Evolutionary conservation across 1,284 basidiomycete genomes (phyloP).

Genomic region (Lignosus rhinocerotis): DNA sequence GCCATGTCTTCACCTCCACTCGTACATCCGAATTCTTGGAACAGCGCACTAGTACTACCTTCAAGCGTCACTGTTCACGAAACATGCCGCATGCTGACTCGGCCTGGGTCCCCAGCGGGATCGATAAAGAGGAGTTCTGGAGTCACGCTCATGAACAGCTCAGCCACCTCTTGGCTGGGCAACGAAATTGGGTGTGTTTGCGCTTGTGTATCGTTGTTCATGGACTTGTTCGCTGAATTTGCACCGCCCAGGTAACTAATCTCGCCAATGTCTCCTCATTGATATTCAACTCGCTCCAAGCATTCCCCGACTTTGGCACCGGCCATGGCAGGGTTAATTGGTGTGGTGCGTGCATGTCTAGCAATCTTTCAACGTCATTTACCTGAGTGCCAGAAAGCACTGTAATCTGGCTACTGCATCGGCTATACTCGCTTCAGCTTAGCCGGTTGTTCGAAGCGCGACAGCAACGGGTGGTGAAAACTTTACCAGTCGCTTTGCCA

Average conservation of each 20-base stretch:
- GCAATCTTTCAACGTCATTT: not conserved
- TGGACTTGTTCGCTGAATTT: constrained; percentile 11
- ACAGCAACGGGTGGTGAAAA: too few relatives aligned
- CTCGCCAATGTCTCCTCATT: constrained; percentile 81
- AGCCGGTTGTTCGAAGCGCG: not conserved
- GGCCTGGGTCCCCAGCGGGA: constrained; percentile 65
- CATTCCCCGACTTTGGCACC: constrained; percentile 62
- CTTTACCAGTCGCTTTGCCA: too few relatives aligned
- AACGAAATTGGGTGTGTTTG: constrained; percentile 71
- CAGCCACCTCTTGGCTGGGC: constrained; percentile 58
- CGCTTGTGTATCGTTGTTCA: constrained; percentile 15
- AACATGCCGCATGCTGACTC: constrained; percentile 86
- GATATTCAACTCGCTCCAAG: constrained; percentile 74
- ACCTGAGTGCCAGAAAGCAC: too few relatives aligned
- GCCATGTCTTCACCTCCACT: not conserved
- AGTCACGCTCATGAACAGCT: constrained; percentile 69
- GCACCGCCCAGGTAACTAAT: constrained; percentile 68
- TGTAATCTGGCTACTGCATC: not conserved
- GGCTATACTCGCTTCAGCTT: not conserved
- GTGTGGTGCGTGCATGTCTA: constrained; percentile 65
- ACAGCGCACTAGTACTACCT: not conserved
- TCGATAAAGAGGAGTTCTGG: constrained; percentile 81
- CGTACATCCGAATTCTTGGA: not conserved
- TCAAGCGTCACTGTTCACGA: not conserved
- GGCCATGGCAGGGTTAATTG: constrained; percentile 77